phyloP scores from a whole-genome alignment of 108 stramenopile genomes.

The Nannochloropsis gaditana region DNA sequence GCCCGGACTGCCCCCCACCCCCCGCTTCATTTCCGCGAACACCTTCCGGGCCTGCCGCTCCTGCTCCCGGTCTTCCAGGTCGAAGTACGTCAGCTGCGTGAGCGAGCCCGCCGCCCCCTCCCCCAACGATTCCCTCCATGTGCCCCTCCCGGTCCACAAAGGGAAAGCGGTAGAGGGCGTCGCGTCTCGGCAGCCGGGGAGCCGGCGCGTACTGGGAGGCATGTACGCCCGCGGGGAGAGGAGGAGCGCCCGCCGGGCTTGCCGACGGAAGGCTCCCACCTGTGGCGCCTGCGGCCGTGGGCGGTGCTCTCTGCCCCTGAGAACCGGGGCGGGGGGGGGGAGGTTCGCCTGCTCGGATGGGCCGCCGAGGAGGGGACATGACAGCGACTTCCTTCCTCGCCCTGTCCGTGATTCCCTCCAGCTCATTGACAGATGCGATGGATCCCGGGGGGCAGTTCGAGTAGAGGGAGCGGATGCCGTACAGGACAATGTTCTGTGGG shows the following conservation, averaged over 20 bases:
- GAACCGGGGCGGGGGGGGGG: neutral
- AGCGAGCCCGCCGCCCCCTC: neutral
- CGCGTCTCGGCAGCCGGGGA: neutral
- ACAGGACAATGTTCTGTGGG: constrained; percentile 10
- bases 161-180: constrained; percentile 5
- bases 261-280: neutral
- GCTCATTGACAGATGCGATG: neutral
- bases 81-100: neutral
- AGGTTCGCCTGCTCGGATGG: neutral
- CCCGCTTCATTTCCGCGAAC: constrained; percentile 12
- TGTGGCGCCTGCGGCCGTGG: neutral
- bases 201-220: neutral
- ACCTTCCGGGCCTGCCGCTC: neutral
- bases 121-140: neutral
- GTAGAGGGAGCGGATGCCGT: constrained; percentile 14
- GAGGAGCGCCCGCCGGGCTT: neutral
- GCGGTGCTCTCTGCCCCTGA: neutral
- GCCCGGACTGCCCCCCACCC: neutral
- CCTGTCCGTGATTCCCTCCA: constrained; percentile 3
- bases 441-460: neutral
- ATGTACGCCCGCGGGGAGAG: neutral
- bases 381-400: neutral
- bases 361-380: constrained; percentile 14
- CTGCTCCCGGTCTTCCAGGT: neutral
- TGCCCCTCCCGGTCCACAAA: neutral